A percentile compares a stretch with the other conserved stretches of the same genome.
These are phyloP conservation scores for Austroboletus niveus DNA, from an alignment of 1,284 basidiomycete species.

Conservation along the genomic window DNA sequence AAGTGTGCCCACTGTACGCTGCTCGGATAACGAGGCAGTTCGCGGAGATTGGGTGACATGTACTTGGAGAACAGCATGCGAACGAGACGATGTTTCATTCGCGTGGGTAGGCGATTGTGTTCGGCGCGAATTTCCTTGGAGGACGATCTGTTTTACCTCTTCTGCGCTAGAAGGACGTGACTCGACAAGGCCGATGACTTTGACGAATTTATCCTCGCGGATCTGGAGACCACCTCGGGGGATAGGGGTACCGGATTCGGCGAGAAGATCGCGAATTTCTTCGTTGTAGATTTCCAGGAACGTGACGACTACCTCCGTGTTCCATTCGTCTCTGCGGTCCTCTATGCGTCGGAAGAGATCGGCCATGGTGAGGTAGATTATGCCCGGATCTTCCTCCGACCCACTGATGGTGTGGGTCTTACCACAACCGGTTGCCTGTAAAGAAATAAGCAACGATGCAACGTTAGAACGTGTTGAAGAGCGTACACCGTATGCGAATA, in stretches of 20 bases:
- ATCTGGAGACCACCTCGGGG: constrained; percentile 86
- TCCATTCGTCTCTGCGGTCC: constrained; percentile 78
- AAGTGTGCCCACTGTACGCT: constrained; percentile 81
- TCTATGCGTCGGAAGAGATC: constrained; percentile 91
- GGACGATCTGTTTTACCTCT: constrained; percentile 90
- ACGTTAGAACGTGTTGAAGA: constrained; percentile 2
- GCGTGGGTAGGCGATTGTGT: constrained; percentile 93
- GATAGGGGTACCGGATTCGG: constrained; percentile 62
- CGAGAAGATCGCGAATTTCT: constrained; percentile 92
- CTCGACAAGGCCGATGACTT: constrained; percentile 82
- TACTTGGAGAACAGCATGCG: constrained; percentile 93
- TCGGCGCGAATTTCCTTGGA: constrained; percentile 82
- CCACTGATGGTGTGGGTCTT: constrained; percentile 99
- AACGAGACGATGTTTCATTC: constrained; percentile 93
- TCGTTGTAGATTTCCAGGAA: constrained; percentile 99
- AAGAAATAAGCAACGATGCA: constrained; percentile 17
- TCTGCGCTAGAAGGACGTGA: constrained; percentile 78
- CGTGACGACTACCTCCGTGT: constrained; percentile 84
- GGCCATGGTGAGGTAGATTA: constrained; percentile 96
- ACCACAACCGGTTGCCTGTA: constrained; percentile 93
- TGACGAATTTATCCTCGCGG: constrained; percentile 90
- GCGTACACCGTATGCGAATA: constrained; percentile 95
- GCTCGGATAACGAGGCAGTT: constrained; percentile 76
- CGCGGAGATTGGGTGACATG: constrained; percentile 86
- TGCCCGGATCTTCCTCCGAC: constrained; percentile 79